Base-by-base conservation (phyloP, 1,284 basidiomycete genomes). In the Erythrobasidium hasegawianum region DNA sequence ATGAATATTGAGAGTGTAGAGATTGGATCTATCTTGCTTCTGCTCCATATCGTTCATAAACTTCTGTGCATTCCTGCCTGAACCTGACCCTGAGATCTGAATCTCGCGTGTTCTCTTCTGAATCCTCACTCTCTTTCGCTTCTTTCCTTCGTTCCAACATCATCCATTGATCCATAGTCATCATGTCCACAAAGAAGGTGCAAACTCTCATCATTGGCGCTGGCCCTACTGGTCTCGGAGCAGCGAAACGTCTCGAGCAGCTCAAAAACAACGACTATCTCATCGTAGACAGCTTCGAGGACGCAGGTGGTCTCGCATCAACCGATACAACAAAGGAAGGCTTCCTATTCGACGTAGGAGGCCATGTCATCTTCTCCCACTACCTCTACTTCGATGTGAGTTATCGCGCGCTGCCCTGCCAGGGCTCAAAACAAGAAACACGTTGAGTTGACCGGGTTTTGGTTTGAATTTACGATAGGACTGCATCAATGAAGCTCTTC, bases 301-400 rank as follows among this genome's bases (percentile, higher is more conserved):
- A 79, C 50, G 78, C 80, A 7, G 81, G 81, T 68, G 81, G 81
- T 70, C 76, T 82, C 29, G 81, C 81, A 27, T 79, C 78, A 27
- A 82, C 81, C 8, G 81, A 82, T 66, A 73, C 76, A 39, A 82
- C 81, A 20, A 59, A 73, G 9, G 79, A 82, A 71, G 81, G 81
- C n/a, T 82, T 82, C 77, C 75, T 22, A 22, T 56, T 53, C 13
- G 22, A 58, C 58, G 55, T 64, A 38, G 26, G 43, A 27, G 81
- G 81, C 27, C 81, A 82, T 74, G 81, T 82, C 71, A 82, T 82
- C 71, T 82, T 82, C 72, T 81, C 80, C 14, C 81, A 82, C 75
- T 82, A 82, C 72, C 68, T 72, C 69, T 74, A 40, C 55, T 72
- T 71, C 27, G 68, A 69, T 59, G 68, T 68, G 33, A 49, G 53